Evolutionary conservation across 495 filamentous ascomycete species (phyloP).

Genomic region (Astrothelium macrocarpum): DNA sequence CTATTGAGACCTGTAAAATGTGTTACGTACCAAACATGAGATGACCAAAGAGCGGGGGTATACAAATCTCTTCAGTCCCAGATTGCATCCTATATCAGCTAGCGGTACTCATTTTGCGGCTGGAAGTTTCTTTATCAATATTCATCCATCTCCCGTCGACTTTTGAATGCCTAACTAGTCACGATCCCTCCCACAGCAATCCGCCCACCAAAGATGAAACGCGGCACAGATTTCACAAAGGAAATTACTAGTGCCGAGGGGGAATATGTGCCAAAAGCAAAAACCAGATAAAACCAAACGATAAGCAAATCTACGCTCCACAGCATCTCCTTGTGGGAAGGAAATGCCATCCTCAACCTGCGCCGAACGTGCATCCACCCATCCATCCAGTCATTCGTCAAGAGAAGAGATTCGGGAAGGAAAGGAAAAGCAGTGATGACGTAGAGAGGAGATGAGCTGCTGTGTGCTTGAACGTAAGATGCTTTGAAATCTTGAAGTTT

Average conservation of each 20-base stretch:
- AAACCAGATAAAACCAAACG: background rate
- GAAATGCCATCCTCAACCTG: background rate
- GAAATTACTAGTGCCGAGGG: background rate
- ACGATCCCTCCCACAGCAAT: background rate
- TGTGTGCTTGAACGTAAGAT: background rate
- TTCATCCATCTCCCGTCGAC: background rate
- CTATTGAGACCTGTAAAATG: background rate
- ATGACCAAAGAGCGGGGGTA: background rate
- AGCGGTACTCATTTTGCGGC: background rate
- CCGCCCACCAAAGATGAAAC: background rate
- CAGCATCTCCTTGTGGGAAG: background rate
- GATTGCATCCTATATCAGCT: background rate
- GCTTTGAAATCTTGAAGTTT: background rate
- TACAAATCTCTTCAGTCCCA: background rate
- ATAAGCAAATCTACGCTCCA: background rate
- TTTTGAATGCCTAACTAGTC: background rate
- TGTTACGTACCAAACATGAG: background rate
- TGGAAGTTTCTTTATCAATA: background rate
- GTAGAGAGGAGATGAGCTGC: slow-evolving; percentile 1
- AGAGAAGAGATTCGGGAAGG: background rate
- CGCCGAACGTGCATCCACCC: background rate
- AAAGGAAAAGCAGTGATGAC: background rate
- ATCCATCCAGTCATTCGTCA: background rate
- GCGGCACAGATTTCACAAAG: background rate
- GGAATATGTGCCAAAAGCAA: background rate